phyloP scores from a whole-genome alignment of 129 eudicot genomes.

The Scalesia atractyloides region DNA sequence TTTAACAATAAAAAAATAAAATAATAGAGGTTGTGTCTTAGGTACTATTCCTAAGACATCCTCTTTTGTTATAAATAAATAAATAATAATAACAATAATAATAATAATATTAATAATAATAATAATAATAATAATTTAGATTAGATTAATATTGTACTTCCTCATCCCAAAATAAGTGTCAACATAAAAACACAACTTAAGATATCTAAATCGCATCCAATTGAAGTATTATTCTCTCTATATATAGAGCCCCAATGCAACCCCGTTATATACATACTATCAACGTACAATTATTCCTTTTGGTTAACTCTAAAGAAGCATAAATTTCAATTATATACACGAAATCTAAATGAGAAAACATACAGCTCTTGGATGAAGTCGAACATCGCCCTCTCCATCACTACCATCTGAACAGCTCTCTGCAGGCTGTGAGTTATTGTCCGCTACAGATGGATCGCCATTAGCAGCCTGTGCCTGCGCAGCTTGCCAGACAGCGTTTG shows the following conservation, averaged over 20 bases:
- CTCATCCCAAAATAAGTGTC: too few species aligned
- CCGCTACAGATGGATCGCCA: slow-evolving; percentile 60
- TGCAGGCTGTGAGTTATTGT: slow-evolving; percentile 65
- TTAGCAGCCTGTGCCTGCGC: slow-evolving; percentile 77
- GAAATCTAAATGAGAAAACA: slow-evolving; percentile 21
- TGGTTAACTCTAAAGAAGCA: slow-evolving; percentile 7
- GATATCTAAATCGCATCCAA: not conserved
- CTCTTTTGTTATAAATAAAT: too few species aligned
- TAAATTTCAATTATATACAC: not conserved
- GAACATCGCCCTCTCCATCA: slow-evolving; percentile 78
- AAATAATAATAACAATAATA: too few species aligned
- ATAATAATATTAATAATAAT: too few species aligned
- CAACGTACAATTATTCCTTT: too few species aligned
- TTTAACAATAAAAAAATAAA: too few species aligned
- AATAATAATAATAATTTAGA: too few species aligned
- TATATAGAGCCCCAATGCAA: too few species aligned
- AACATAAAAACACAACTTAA: not conserved
- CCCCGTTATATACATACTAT: too few species aligned
- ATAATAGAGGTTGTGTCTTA: too few species aligned
- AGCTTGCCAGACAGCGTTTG: slow-evolving; percentile 95
- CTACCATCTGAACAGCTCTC: slow-evolving; percentile 87
- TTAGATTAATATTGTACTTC: not conserved
- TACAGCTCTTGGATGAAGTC: slow-evolving; percentile 99
- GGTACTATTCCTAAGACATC: too few species aligned
- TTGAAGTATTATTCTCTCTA: too few species aligned